Conservation (phyloP, 2,329 filamentous ascomycete species). For the Colletotrichum gigasporum region DNA sequence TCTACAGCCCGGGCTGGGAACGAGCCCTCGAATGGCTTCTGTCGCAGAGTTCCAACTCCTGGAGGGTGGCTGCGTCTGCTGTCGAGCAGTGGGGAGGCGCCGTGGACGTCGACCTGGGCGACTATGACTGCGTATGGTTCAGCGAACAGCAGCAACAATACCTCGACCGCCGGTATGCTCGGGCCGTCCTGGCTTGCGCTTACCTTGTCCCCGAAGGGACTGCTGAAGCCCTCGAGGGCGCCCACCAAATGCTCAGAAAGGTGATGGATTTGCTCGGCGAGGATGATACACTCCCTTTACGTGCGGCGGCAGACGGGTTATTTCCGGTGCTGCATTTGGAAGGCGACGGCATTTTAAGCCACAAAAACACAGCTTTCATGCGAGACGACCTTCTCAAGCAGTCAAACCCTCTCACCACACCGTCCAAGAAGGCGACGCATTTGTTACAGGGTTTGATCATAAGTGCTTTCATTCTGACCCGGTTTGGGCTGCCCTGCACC, state of each 20-base stretch:
- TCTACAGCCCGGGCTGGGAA: constrained; percentile 72
- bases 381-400: constrained; percentile 64
- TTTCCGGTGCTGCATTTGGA: constrained; percentile 43
- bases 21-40: constrained; percentile 74
- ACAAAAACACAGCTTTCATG: constrained; percentile 54
- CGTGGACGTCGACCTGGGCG: constrained; percentile 73
- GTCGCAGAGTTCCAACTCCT: constrained; percentile 65
- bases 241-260: constrained; percentile 68
- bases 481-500: constrained; percentile 58
- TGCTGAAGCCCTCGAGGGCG: constrained; percentile 64
- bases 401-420: constrained; percentile 72
- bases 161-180: constrained; percentile 72
- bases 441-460: constrained; percentile 72
- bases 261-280: constrained; percentile 69
- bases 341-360: constrained; percentile 44
- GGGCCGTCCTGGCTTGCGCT: constrained; percentile 72
- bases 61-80: constrained; percentile 69
- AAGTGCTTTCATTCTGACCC: constrained; percentile 66
- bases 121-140: constrained; percentile 64
- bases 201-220: constrained; percentile 73
- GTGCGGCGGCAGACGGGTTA: constrained; percentile 56
- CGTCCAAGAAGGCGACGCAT: constrained; percentile 62
- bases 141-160: constrained; percentile 68
- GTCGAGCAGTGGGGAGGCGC: constrained; percentile 80
- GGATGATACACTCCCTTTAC: constrained; percentile 63